These are phyloP conservation scores for Euryodendron excelsum DNA, from an alignment of 148 eudicot species.

Conservation along the genomic window DNA sequence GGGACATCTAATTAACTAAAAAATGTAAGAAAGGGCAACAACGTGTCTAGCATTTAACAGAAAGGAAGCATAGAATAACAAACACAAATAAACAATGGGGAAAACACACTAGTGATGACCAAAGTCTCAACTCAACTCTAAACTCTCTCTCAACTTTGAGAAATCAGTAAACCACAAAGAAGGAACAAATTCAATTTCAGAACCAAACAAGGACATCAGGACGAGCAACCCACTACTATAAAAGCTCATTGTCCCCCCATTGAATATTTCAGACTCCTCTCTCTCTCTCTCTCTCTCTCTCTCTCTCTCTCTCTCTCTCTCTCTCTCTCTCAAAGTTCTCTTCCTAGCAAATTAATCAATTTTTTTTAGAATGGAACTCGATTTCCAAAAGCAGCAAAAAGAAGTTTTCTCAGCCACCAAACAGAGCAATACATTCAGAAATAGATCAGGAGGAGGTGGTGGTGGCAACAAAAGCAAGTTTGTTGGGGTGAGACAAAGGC, in stretches of 20 bases:
- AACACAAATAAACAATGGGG: neutral
- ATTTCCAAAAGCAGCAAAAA: conserved; percentile 29
- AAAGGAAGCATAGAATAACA: neutral
- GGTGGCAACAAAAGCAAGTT: conserved; percentile 49
- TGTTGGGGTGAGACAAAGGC: conserved; percentile 74
- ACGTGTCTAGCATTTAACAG: neutral
- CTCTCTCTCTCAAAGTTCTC: too few species aligned
- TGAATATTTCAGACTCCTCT: neutral
- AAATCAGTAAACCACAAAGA: conserved; percentile 20
- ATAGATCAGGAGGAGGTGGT: neutral
- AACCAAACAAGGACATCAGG: conserved; percentile 10
- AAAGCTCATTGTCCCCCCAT: too few species aligned
- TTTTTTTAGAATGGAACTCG: conserved; percentile 28
- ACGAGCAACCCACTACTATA: conserved; percentile 25
- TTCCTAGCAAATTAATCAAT: neutral
- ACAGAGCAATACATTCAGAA: conserved; percentile 18
- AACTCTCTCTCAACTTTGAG: conserved; percentile 1
- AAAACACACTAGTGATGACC: neutral
- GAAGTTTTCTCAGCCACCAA: conserved; percentile 16
- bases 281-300: neutral
- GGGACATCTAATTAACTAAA: too few species aligned
- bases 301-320: neutral
- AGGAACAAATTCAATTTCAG: conserved; percentile 5
- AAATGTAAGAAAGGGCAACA: too few species aligned
- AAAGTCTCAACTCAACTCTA: conserved; percentile 19